Percentiles rank a stretch among this genome's conserved stretches.
Evolutionary conservation across 2,329 filamentous ascomycete genomes (phyloP).

Genomic region (Alternaria longipes): DNA sequence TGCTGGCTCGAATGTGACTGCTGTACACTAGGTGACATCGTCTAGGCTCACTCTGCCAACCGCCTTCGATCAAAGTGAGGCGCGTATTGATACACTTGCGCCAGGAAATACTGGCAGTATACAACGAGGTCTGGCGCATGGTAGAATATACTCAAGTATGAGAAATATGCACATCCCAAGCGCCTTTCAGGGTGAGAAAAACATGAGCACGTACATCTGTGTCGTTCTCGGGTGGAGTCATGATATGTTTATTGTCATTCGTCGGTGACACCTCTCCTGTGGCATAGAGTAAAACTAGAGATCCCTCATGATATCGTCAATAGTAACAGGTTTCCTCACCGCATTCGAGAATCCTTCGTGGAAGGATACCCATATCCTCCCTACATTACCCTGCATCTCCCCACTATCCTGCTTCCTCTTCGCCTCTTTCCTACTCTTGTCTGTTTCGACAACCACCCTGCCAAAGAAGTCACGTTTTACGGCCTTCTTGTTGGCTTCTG

Average conservation of each 20-base stretch:
- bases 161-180: not conserved
- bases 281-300: constrained; percentile 53
- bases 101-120: not conserved
- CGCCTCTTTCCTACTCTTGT: constrained; percentile 52
- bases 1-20: constrained; percentile 21
- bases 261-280: not conserved
- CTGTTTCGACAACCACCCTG: constrained; percentile 66
- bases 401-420: constrained; percentile 52
- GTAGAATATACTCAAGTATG: not conserved
- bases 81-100: not conserved
- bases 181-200: no score
- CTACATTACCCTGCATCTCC: constrained; percentile 55
- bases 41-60: not conserved
- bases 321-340: constrained; percentile 83
- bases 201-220: not conserved
- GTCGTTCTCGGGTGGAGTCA: not conserved
- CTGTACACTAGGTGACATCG: constrained; percentile 21
- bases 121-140: not conserved
- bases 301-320: constrained; percentile 78
- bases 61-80: not conserved
- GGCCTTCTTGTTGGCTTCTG: constrained; percentile 40
- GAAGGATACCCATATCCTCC: constrained; percentile 84
- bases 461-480: constrained; percentile 89
- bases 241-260: not conserved
- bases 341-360: constrained; percentile 94